Base-by-base conservation (phyloP, 306 rosid species). In the Chamaecrista fasciculata region DNA sequence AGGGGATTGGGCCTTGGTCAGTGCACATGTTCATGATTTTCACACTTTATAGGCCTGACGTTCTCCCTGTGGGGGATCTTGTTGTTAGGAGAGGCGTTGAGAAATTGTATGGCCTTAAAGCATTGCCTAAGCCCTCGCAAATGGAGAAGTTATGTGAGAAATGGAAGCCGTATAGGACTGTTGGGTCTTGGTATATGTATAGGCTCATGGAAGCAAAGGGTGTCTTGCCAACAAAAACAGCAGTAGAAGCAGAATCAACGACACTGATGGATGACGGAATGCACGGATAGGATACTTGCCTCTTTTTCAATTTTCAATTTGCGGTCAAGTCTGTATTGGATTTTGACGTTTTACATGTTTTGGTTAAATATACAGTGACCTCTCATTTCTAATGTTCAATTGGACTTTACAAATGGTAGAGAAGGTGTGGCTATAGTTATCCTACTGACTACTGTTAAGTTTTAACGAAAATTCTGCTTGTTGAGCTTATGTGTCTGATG, bases 1-100 rank as follows among this genome's bases (percentile, higher is more conserved):
- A 85, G 58, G 96, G 96, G 1, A 89, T 91, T 67, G 96, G 97
- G 53, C 88, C 65, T 39, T 91, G 96, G 97, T 86, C 97, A 8
- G 97, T 91, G 28, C 89, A 91, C 42, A 91, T 91, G 97, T 89
- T 86, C 60, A 86, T 91, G 97, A 86, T 91, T 0, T 91, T 91
- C 67, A 78, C 86, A 15, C 86, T 91, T 26, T 91, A 79, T 19
- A 62, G 88, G 19, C 88, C 97, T 28, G 93, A 91, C 29, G 94
- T 91, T 56, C 84, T 86, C 0, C 94, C 97, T n/a, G 86, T 83
- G 4, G 91, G 96, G 4, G 96, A 86, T 68, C 81, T 89, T 1
- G 90, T 87, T 4, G 97, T 85, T 58, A 82, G 87, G 60, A 88
- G 87, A 80, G 96, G 96, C 0, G 88, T 91, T 25, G 82, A 88